These are phyloP conservation scores for Huntiella abstrusa DNA, from an alignment of 2,329 filamentous ascomycete species.

Conservation along the genomic window DNA sequence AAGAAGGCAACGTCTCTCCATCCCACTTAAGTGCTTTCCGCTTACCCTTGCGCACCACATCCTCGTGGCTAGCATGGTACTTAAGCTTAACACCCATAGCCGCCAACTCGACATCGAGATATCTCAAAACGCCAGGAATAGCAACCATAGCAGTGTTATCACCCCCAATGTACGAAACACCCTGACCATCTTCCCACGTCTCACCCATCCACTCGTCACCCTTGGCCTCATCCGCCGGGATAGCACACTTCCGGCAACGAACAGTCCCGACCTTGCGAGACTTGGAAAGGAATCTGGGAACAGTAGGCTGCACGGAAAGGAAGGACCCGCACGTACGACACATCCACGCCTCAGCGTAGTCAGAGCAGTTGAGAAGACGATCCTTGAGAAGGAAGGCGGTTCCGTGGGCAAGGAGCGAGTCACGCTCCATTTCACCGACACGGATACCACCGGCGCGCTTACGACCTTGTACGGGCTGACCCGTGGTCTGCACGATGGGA, in stretches of 20 bases:
- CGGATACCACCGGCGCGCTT: constrained; percentile 96
- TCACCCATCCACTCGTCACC: constrained; percentile 44
- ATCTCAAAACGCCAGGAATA: constrained; percentile 82
- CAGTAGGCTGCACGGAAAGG: constrained; percentile 66
- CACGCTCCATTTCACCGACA: constrained; percentile 98
- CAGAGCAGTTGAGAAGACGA: constrained; percentile 88
- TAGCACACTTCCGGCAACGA: constrained; percentile 63
- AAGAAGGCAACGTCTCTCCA: constrained; percentile 9
- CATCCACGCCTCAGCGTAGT: constrained; percentile 77
- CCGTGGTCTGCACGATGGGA: constrained; percentile 73
- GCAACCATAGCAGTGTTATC: constrained; percentile 82
- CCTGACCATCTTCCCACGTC: constrained; percentile 85
- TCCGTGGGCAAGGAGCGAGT: constrained; percentile 84
- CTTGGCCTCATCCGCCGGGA: constrained; percentile 35
- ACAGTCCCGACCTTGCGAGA: constrained; percentile 50
- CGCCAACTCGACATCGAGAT: constrained; percentile 82
- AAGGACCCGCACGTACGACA: constrained; percentile 83
- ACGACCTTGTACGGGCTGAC: constrained; percentile 91
- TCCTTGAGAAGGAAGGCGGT: constrained; percentile 91
- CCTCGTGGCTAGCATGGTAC: constrained; percentile 49
- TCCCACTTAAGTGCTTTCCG: constrained; percentile 23
- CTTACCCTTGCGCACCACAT: constrained; percentile 38
- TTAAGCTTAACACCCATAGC: constrained; percentile 94
- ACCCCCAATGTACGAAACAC: constrained; percentile 68
- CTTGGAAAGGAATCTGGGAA: constrained; percentile 43